Percentiles rank a stretch among this genome's conserved stretches.
Evolutionary conservation across 805 yeast genomes (phyloP).

Genomic region (Candida ovalis): DNA sequence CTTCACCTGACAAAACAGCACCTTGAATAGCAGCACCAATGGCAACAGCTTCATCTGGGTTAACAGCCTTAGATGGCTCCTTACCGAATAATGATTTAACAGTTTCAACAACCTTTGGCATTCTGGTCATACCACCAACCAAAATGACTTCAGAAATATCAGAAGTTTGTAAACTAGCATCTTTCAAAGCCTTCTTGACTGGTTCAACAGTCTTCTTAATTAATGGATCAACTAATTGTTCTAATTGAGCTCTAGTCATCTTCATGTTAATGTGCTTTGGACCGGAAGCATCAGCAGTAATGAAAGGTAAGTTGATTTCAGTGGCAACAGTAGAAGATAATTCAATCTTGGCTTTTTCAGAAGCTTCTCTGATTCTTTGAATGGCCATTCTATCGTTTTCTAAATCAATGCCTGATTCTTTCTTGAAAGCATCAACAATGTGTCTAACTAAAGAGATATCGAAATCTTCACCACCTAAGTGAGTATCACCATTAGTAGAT

Average conservation of each 20-base stretch:
- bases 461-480: constrained; percentile 90
- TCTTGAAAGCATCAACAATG: constrained; percentile 55
- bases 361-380: constrained; percentile 75
- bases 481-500: constrained; percentile 96
- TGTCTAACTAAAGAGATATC: constrained; percentile 82
- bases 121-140: constrained; percentile 89
- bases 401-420: constrained; percentile 52
- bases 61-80: constrained; percentile 67
- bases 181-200: constrained; percentile 68
- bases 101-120: constrained; percentile 71
- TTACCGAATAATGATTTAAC: constrained; percentile 59
- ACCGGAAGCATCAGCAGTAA: constrained; percentile 44
- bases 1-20: constrained; percentile 79
- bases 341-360: constrained; percentile 75
- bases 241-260: constrained; percentile 65
- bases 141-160: constrained; percentile 72
- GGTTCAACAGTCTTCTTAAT: constrained; percentile 69
- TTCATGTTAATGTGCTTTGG: constrained; percentile 57
- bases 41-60: constrained; percentile 94
- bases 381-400: constrained; percentile 52
- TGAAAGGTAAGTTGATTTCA: constrained; percentile 66
- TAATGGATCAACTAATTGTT: constrained; percentile 59
- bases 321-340: constrained; percentile 62
- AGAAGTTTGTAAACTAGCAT: constrained; percentile 61
- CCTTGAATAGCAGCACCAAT: constrained; percentile 90